A percentile compares a stretch with the other conserved stretches of the same genome.
Conservation (phyloP, 2,329 filamentous ascomycete genomes). For the Colletotrichum coccodes region DNA sequence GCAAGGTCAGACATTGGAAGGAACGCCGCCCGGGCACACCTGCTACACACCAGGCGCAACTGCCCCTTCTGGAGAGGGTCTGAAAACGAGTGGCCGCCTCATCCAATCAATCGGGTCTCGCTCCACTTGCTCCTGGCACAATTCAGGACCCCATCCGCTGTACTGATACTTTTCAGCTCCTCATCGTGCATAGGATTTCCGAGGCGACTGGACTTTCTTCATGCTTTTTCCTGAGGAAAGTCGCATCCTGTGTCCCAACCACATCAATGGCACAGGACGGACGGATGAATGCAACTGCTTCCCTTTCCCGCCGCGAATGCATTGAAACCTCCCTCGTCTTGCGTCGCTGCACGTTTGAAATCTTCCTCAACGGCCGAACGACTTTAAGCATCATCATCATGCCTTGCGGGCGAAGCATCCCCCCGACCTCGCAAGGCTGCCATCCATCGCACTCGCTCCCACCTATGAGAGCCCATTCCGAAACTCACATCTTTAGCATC, state of each 20-base stretch:
- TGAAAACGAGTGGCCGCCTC: background rate
- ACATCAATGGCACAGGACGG: background rate
- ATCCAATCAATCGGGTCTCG: background rate
- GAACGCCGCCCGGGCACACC: background rate
- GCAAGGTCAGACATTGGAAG: background rate
- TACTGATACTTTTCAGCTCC: constrained; percentile 15
- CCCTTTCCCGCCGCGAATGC: no score
- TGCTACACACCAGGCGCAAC: background rate
- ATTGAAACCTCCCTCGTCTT: background rate
- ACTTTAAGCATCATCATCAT: background rate
- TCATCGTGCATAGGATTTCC: no score
- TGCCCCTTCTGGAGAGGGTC: constrained; percentile 2
- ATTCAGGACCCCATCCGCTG: constrained; percentile 14
- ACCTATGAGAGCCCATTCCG: background rate
- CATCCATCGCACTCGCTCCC: background rate
- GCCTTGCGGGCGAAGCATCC: background rate
- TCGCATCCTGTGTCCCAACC: no score
- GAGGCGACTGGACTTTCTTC: no score
- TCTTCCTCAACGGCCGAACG: background rate
- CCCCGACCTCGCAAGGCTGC: background rate
- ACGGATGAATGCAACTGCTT: no score
- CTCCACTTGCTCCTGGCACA: background rate
- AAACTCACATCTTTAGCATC: background rate
- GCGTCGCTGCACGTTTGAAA: background rate
- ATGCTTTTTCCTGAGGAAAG: background rate